A percentile compares a stretch with the other conserved stretches of the same genome.
Conservation (phyloP, 2,329 filamentous ascomycete genomes). For the Lachnum nothofagi region DNA sequence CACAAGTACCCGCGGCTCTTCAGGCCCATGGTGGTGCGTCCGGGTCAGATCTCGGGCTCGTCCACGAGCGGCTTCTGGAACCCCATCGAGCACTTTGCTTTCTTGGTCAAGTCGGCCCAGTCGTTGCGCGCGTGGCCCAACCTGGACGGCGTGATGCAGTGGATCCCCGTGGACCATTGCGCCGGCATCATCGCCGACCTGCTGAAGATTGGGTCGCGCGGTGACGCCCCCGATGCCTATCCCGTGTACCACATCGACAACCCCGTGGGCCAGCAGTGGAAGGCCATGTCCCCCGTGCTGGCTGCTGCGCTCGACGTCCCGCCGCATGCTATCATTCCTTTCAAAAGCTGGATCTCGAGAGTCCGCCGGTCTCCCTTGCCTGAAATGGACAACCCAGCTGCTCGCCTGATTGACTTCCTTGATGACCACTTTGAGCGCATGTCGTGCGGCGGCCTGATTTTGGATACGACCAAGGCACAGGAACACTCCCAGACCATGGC, state of each 20-base stretch:
- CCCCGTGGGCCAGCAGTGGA: conserved; percentile 39
- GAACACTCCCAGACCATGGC: conserved; percentile 37
- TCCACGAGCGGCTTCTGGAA: conserved; percentile 50
- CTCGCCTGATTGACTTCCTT: conserved; percentile 32
- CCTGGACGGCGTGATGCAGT: conserved; percentile 38
- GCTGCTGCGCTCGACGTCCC: conserved; percentile 33
- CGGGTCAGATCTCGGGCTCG: conserved; percentile 50
- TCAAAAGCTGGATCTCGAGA: conserved; percentile 37
- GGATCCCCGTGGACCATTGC: conserved; percentile 43
- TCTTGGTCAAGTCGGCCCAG: conserved; percentile 47
- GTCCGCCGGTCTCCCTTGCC: conserved; percentile 27
- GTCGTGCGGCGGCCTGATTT: conserved; percentile 41
- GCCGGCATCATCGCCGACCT: conserved; percentile 34
- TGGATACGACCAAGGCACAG: conserved; percentile 34
- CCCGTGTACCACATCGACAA: conserved; percentile 44
- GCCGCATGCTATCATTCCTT: conserved; percentile 32
- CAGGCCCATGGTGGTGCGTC: conserved; percentile 39
- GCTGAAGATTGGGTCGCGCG: not conserved
- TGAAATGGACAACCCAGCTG: conserved; percentile 31
- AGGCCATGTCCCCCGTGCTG: conserved; percentile 33
- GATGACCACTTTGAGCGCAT: conserved; percentile 37
- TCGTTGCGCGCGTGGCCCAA: conserved; percentile 40
- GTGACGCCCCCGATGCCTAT: conserved; percentile 16
- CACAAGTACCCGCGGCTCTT: conserved; percentile 39
- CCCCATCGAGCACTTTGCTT: conserved; percentile 45